Evolutionary conservation across 352 stramenopile species (phyloP), one percentile per base, ranked within the genome.

Genomic region (Phytophthora fragariaefolia): DNA sequence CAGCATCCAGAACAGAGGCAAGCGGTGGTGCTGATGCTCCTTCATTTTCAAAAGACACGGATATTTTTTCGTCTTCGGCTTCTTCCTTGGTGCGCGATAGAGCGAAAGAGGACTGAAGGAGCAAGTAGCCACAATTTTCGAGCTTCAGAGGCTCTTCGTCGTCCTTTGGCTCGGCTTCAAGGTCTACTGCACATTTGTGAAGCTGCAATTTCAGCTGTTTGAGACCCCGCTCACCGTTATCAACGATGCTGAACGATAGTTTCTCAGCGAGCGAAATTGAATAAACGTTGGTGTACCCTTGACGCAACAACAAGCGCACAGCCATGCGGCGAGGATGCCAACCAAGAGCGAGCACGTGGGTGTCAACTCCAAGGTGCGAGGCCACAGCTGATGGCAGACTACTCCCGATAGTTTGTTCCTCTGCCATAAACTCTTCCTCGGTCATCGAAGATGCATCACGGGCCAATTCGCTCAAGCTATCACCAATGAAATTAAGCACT

Each of bases 1-100:
- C 70, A 30, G 69, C 53, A 47, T 92, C 83, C 2, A 92, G 22
- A 15, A 92, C 50, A 40, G 76, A 84, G 26, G 80, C 69, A 23
- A 88, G 51, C 34, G 50, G 53, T 7, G 60, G 60, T 13, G 47
- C 28, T 56, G 36, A 30, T 6, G 13, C 22, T 48, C 42, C 56
- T 10, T 55, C 56, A 28, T 46, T 55, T 38, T 72, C 27, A 27
- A 66, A 74, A 6, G 28, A 27, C 17, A 73, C 69, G 2, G 22
- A 51, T 17, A 62, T 65, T 40, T 71, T 53, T 15, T 69, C 53
- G 9, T 75, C 56, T 51, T 69, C 46, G 6, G 50, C 20, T 3
- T 45, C 23, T 1, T 63, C 36, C 2, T 59, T 46, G 12, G 40
- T 18, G 18, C 5, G 6, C 47, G 45, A 17, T 13, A 69, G 15